Base-by-base conservation (phyloP, 2,329 filamentous ascomycete species). In the Fusarium praegraminearum region DNA sequence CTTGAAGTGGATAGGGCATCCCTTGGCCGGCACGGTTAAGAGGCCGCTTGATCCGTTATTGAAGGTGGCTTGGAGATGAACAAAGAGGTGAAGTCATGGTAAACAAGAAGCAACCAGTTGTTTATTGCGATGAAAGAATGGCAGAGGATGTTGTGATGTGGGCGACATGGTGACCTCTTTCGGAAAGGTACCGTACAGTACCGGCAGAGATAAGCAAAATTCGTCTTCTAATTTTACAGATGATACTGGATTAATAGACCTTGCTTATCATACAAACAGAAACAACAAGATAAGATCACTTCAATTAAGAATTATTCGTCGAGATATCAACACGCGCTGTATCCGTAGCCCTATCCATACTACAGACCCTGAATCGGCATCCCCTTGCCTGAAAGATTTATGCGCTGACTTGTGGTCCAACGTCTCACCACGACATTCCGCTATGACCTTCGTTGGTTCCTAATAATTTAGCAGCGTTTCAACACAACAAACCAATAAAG, bases 1-100 rank as follows among this genome's bases (percentile, higher is more conserved):
- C 68, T 71, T 66, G 60, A 41, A 69, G 69, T 69, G 69, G 69
- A 55, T 65, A 64, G 40, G 9, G n/a, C 20, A 15, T 50, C 33
- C 51, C 61, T 63, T 63, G 58, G 60, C 56, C 61, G 45, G 36
- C 50, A 63, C 57, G 62, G 67, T 60, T 57, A 35, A 32, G 51
- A 57, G 56, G 68, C 68, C 68, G 60, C 52, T 69, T 44, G 50
- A 71, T 62, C 68, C 60, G 68, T 57, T 53, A 18, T 41, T 59
- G 33, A 22, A 47, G 33, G 35, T 28, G 52, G 41, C n/a, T 47
- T 24, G 13, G n/a, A 32, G 41, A 15, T 24, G 24, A 41, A 57
- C 28, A 43, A 45, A 22, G 47, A 58, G 2, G 22, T 36, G 16
- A 53, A 62, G 45, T 45, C 12, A 45, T 30, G 20, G 32, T 15